Evolutionary conservation across 2,329 filamentous ascomycete species (phyloP).

Genomic region (Blastomyces parvus): DNA sequence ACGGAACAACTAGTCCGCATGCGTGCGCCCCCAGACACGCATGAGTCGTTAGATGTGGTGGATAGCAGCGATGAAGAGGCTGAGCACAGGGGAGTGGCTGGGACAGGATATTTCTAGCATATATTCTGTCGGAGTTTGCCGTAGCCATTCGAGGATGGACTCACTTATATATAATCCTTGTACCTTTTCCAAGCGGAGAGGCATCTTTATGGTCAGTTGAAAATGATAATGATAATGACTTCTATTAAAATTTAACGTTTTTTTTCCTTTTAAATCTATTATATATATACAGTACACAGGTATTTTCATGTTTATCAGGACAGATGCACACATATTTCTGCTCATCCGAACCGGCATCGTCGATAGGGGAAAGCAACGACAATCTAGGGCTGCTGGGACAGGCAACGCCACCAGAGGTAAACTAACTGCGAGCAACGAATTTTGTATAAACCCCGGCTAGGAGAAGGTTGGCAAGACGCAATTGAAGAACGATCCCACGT

Average conservation of each 20-base stretch:
- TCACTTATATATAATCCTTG: neutral
- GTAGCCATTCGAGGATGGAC: neutral
- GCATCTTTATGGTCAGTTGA: neutral
- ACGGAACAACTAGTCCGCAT: constrained; percentile 46
- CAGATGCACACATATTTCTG: neutral
- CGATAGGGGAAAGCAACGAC: neutral
- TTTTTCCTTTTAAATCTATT: neutral
- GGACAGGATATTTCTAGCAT: constrained; percentile 10
- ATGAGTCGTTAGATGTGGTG: constrained; percentile 1
- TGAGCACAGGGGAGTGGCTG: neutral
- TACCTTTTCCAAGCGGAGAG: neutral
- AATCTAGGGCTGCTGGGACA: neutral
- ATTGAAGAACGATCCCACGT: neutral
- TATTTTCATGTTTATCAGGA: neutral
- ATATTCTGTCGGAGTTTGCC: neutral
- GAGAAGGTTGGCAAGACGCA: neutral
- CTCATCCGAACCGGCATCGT: neutral
- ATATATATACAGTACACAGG: neutral
- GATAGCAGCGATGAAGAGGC: constrained; percentile 12
- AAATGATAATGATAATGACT: neutral
- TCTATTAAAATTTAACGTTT: neutral
- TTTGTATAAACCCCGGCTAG: neutral
- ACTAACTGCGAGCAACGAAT: neutral
- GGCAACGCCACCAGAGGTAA: neutral
- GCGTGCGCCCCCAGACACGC: constrained; percentile 12